phyloP scores from a whole-genome alignment of 306 rosid genomes.

The Cicer arietinum region DNA sequence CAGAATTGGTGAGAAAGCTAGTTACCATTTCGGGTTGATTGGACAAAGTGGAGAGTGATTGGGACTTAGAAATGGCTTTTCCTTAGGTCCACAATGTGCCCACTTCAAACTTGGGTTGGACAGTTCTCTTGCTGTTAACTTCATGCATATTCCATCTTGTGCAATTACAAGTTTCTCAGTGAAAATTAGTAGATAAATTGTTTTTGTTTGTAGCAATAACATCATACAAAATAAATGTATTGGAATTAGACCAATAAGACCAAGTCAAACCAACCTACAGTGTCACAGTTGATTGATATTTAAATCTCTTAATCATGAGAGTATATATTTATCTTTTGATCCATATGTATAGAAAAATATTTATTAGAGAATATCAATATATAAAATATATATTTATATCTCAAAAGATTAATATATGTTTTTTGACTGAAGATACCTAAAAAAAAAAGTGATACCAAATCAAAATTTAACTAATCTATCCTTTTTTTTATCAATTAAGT shows the following conservation, averaged over 20 bases:
- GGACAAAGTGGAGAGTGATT: slow-evolving; percentile 1
- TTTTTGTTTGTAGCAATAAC: background rate
- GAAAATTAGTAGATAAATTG: background rate
- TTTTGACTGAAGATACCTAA: no score
- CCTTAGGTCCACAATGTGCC: background rate
- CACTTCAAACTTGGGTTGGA: slow-evolving; percentile 1
- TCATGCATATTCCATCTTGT: background rate
- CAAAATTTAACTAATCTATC: background rate
- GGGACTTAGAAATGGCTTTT: background rate
- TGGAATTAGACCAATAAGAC: background rate
- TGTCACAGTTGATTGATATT: no score
- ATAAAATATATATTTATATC: no score
- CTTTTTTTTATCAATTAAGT: no score
- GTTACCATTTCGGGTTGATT: slow-evolving; percentile 5
- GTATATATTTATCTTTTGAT: no score
- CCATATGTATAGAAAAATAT: no score
- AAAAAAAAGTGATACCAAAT: no score
- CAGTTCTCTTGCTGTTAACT: slow-evolving; percentile 5
- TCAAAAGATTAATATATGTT: no score
- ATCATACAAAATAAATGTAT: background rate
- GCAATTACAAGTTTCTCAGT: background rate
- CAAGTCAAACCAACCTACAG: background rate
- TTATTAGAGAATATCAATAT: no score
- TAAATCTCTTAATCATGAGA: no score
- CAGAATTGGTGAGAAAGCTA: slow-evolving; percentile 6